A percentile compares a stretch with the other conserved stretches of the same genome.
phyloP scores from a whole-genome alignment of 2,329 filamentous ascomycete genomes.

The Fusarium brevicatenulatum region DNA sequence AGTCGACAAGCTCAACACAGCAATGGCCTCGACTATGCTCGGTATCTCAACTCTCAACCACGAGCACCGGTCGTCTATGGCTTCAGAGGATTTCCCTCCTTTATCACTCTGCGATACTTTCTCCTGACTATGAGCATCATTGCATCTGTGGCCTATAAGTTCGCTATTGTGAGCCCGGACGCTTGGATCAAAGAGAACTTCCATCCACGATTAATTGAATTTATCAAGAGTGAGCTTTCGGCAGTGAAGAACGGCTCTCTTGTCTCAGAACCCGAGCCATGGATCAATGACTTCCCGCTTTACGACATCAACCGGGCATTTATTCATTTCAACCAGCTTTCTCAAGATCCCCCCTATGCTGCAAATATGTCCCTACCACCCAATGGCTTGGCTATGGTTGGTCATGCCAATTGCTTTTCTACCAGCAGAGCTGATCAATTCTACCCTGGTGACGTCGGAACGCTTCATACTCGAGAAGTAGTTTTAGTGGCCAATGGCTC shows the following conservation, averaged over 20 bases:
- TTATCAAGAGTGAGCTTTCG: not conserved
- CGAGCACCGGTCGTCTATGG: not conserved
- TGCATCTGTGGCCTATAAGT: constrained; percentile 2
- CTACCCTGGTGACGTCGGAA: not conserved
- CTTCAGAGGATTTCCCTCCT: not conserved
- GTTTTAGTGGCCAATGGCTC: not conserved
- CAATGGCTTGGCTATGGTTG: not conserved
- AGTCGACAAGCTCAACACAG: not conserved
- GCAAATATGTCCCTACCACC: not conserved
- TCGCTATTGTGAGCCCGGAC: not conserved
- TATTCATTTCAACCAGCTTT: not conserved
- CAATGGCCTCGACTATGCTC: constrained; percentile 5
- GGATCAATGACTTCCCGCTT: not conserved
- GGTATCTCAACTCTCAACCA: constrained; percentile 7
- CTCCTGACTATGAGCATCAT: not conserved
- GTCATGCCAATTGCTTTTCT: not conserved
- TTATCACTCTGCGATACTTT: not conserved
- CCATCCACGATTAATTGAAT: not conserved
- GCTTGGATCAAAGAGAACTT: not conserved
- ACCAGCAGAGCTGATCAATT: not conserved
- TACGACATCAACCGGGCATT: not conserved
- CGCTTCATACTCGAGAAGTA: not conserved
- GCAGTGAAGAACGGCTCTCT: not conserved
- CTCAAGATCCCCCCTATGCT: not conserved
- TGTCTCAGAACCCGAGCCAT: not conserved